phyloP scores from a whole-genome alignment of 106 monocot genomes.

The Apostasia ramifera region DNA sequence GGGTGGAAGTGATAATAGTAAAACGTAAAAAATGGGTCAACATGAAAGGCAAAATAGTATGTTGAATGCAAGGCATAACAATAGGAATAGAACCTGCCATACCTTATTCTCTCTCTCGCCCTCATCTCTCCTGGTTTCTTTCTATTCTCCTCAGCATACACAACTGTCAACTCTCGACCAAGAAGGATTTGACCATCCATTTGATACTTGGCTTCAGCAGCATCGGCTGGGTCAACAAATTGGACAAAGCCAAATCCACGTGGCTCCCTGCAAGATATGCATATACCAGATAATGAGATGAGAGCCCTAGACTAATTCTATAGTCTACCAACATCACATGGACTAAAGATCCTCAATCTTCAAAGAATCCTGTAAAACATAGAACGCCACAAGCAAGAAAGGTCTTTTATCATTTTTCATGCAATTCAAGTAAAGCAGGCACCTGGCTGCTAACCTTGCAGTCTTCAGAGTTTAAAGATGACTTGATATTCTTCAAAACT shows the following conservation, averaged over 20 bases:
- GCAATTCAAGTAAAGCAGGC: constrained; percentile 57
- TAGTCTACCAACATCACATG: not conserved
- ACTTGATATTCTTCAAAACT: constrained; percentile 84
- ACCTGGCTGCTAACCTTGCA: constrained; percentile 78
- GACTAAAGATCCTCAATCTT: not conserved
- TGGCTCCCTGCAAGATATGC: constrained; percentile 51
- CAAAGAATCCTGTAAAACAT: constrained; percentile 2
- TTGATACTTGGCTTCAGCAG: constrained; percentile 83
- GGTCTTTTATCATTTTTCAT: constrained; percentile 12
- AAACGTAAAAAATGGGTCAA: too few species aligned
- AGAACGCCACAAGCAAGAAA: constrained; percentile 7
- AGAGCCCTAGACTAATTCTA: not conserved
- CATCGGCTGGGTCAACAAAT: constrained; percentile 80
- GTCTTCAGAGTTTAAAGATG: constrained; percentile 71
- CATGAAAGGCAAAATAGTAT: too few species aligned
- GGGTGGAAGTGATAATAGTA: too few species aligned
- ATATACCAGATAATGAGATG: not conserved
- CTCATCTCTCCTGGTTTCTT: constrained; percentile 25
- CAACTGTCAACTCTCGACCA: constrained; percentile 23
- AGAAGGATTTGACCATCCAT: constrained; percentile 64
- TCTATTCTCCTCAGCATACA: constrained; percentile 18
- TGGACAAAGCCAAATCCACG: constrained; percentile 92
- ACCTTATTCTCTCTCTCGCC: constrained; percentile 10
- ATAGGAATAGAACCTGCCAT: not conserved
- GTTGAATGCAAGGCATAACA: too few species aligned